Evolutionary conservation across 352 stramenopile species (phyloP).

Genomic region (Phytophthora nicotianae): DNA sequence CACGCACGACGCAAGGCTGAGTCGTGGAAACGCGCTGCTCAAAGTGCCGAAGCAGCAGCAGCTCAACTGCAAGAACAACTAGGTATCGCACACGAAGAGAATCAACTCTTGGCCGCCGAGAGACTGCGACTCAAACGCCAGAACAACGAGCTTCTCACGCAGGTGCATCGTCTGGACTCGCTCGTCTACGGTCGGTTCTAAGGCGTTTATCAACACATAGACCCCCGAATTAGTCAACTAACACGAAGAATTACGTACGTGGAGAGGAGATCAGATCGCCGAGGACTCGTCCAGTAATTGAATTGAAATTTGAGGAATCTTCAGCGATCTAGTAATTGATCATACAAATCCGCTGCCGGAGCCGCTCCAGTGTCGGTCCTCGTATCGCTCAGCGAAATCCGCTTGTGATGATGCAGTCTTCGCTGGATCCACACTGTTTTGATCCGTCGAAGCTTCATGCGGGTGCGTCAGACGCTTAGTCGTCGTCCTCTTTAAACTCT

Average conservation of each 20-base stretch:
- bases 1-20: conserved; percentile 53
- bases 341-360: conserved; percentile 49
- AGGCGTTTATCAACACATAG: conserved; percentile 11
- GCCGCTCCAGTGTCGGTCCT: conserved; percentile 48
- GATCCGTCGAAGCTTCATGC: conserved; percentile 2
- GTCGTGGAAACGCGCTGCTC: conserved; percentile 58
- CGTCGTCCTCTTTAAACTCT: conserved; percentile 12
- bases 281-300: too few relatives aligned
- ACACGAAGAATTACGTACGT: conserved; percentile 8
- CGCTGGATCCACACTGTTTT: conserved; percentile 7
- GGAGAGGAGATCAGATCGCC: too few relatives aligned
- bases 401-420: conserved; percentile 18
- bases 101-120: conserved; percentile 63
- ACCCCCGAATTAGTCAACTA: conserved; percentile 5
- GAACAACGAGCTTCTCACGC: conserved; percentile 72
- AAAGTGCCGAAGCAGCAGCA: conserved; percentile 49
- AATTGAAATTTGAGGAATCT: conserved; percentile 9
- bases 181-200: conserved; percentile 82
- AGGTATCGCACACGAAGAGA: conserved; percentile 64
- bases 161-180: conserved; percentile 77
- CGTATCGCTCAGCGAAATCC: conserved; percentile 41
- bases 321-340: conserved; percentile 9
- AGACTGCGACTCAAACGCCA: conserved; percentile 64
- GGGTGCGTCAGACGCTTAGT: conserved; percentile 15
- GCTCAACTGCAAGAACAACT: conserved; percentile 68